Evolutionary conservation across 768 basidiomycete genomes (phyloP).

Genomic region (Coprinopsis strossmayeri): DNA sequence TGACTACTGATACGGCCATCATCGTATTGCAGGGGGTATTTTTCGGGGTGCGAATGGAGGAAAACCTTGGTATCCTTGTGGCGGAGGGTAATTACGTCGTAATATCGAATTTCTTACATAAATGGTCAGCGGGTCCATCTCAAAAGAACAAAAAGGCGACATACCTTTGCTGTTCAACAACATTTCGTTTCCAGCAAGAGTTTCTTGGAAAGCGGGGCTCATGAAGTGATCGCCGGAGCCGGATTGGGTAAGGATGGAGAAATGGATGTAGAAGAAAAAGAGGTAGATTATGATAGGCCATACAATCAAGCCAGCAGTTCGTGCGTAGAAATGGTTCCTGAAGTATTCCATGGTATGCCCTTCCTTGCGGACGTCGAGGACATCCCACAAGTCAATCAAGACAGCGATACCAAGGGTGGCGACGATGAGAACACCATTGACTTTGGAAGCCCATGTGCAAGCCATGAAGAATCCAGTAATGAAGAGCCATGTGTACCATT

Average conservation of each 20-base stretch:
- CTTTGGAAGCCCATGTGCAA: slow-evolving; percentile 95
- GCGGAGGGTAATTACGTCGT: slow-evolving; percentile 77
- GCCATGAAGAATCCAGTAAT: slow-evolving; percentile 92
- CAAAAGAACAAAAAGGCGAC: slow-evolving; percentile 8
- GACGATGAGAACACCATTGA: slow-evolving; percentile 93
- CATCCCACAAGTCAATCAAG: slow-evolving; percentile 88
- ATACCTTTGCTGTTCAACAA: slow-evolving; percentile 86
- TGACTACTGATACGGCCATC: slow-evolving; percentile 94
- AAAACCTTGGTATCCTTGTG: slow-evolving; percentile 94
- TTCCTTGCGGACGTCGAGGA: slow-evolving; percentile 77
- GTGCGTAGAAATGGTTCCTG: slow-evolving; percentile 80
- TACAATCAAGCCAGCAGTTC: slow-evolving; percentile 77
- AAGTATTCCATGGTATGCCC: slow-evolving; percentile 81
- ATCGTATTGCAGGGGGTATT: slow-evolving; percentile 89
- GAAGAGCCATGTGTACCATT: slow-evolving; percentile 95
- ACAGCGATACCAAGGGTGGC: slow-evolving; percentile 86
- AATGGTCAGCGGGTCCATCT: slow-evolving; percentile 6
- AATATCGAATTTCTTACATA: slow-evolving; percentile 85
- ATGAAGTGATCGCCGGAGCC: slow-evolving; percentile 95
- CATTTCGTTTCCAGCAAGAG: slow-evolving; percentile 86
- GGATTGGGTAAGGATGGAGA: slow-evolving; percentile 78
- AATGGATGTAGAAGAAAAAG: slow-evolving; percentile 94
- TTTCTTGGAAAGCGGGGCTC: slow-evolving; percentile 98
- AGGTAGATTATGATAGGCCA: slow-evolving; percentile 90
- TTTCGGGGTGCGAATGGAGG: slow-evolving; percentile 88